Evolutionary conservation across 2,329 filamentous ascomycete species (phyloP), one percentile per base, ranked within the genome.

Genomic region (Apiospora koreana): DNA sequence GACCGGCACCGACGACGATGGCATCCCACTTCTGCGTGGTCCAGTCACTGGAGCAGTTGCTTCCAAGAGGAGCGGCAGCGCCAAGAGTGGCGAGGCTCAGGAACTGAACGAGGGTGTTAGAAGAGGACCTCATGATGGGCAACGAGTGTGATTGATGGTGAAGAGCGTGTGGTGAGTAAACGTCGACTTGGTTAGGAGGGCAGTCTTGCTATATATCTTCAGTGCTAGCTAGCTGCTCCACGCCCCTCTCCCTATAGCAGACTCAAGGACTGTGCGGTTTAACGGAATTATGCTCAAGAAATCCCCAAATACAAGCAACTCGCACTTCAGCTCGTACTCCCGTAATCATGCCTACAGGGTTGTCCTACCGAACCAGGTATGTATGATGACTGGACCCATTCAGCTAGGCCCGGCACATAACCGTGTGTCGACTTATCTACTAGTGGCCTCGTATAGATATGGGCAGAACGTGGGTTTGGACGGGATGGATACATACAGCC

Each of bases 1-100:
- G 84, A 41, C 86, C 86, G 45, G 85, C 83, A n/a, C 84, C 84
- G 23, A 86, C 80, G 21, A 86, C 77, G 65, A 86, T 85, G 45
- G 74, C 77, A 54, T 79, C 76, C 74, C 77, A 82, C 71, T 76
- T 69, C 58, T 78, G 68, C 14, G 62, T 65, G 9, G 72, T 70
- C 78, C 79, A 80, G 23, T 75, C 71, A 6, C 71, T 64, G 6
- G 70, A 45, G 54, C 64, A 58, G 31, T 50, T 50, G 46, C 23
- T 23, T 14, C 21, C 16, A 7, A 41, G 10, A 21, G 64, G 28
- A 5, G 3, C 31, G 66, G 66, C 18, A 31, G 43, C 45, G 45
- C 43, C 66, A 12, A 41, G 66, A 68, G 45, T 31, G 35, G 46
- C 43, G 43, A 48, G 35, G 28, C 21, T 41, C 21, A 68, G 45